These are phyloP conservation scores for Mycena galericulata DNA, from an alignment of 768 basidiomycete genomes.

Conservation along the genomic window DNA sequence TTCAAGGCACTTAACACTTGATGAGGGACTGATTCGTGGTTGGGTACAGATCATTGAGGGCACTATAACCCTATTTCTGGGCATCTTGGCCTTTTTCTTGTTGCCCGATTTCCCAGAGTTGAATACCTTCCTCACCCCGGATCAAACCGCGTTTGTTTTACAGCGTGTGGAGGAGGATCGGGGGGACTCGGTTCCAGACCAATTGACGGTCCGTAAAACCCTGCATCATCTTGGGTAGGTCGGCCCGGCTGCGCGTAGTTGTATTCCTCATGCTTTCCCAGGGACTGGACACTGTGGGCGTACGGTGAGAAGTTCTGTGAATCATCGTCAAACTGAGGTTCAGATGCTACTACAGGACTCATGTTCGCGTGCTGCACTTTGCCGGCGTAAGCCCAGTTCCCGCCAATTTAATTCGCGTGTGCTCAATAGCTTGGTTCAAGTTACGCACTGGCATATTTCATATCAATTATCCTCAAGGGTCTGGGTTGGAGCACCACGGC, in stretches of 20 bases:
- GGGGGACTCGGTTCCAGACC: slow-evolving; percentile 61
- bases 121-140: slow-evolving; percentile 57
- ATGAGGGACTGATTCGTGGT: not conserved
- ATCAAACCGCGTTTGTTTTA: slow-evolving; percentile 57
- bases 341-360: slow-evolving; percentile 43
- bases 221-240: slow-evolving; percentile 46
- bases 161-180: slow-evolving; percentile 62
- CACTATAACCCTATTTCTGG: slow-evolving; percentile 55
- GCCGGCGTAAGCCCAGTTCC: slow-evolving; percentile 51
- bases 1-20: not conserved
- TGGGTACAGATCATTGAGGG: slow-evolving; percentile 65
- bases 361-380: slow-evolving; percentile 60
- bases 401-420: not conserved
- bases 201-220: slow-evolving; percentile 51
- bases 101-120: slow-evolving; percentile 61
- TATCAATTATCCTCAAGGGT: slow-evolving; percentile 58
- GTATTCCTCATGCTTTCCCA: slow-evolving; percentile 13
- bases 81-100: slow-evolving; percentile 53
- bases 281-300: slow-evolving; percentile 61
- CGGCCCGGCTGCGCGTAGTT: not conserved
- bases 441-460: slow-evolving; percentile 58
- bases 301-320: slow-evolving; percentile 49
- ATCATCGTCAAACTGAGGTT: not conserved
- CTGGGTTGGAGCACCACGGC: slow-evolving; percentile 55
- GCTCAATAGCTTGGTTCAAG: slow-evolving; percentile 34